Conservation (phyloP, 495 filamentous ascomycete genomes). For the Tuber umbilicatum region DNA sequence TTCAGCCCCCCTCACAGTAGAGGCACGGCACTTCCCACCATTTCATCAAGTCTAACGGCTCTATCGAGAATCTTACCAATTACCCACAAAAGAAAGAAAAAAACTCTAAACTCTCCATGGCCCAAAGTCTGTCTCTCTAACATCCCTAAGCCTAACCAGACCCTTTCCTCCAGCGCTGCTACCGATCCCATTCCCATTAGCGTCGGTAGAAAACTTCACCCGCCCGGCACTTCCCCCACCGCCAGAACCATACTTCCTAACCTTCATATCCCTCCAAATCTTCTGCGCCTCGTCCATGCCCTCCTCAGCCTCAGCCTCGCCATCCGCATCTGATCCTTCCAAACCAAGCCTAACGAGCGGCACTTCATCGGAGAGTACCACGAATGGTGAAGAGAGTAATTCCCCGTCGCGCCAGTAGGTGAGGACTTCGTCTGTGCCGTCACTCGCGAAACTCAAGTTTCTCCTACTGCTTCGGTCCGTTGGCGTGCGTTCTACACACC, state of each 20-base stretch:
- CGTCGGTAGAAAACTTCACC: conserved; percentile 8
- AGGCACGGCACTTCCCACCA: not conserved
- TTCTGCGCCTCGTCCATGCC: conserved; percentile 21
- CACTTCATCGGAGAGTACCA: not conserved
- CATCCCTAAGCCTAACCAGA: conserved; percentile 33
- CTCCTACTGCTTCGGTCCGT: not conserved
- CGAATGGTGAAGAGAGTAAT: not conserved
- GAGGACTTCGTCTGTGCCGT: not conserved
- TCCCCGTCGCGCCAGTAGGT: not conserved
- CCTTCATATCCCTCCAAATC: conserved; percentile 29
- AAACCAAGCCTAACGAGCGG: not conserved
- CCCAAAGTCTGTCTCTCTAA: conserved; percentile 39
- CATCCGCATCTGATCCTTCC: not conserved
- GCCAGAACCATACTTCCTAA: conserved; percentile 22
- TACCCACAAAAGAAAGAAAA: not conserved
- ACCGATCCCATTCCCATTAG: not conserved
- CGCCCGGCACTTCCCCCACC: conserved; percentile 16
- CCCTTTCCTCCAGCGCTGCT: conserved; percentile 13
- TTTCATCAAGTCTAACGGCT: not conserved
- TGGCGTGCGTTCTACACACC: not conserved
- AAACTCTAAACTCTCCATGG: conserved; percentile 34
- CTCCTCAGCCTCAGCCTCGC: not conserved
- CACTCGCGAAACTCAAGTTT: not conserved
- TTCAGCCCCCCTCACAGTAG: not conserved
- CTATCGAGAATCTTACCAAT: not conserved